Conservation (phyloP, 495 filamentous ascomycete genomes). For the Usnea hakonensis region DNA sequence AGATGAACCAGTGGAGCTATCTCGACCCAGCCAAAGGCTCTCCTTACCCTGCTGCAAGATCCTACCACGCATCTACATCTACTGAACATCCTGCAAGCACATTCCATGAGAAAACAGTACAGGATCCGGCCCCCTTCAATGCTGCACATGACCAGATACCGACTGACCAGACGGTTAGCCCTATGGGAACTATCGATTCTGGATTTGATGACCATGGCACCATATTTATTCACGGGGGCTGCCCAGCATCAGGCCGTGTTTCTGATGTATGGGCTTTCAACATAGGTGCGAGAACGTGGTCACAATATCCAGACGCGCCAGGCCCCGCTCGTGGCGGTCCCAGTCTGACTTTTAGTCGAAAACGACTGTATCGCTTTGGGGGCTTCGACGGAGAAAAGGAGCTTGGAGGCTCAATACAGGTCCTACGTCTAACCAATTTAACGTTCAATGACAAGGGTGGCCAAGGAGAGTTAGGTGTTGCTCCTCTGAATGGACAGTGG, state of each 20-base stretch:
- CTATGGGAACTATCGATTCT: conserved; percentile 13
- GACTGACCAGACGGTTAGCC: conserved; percentile 8
- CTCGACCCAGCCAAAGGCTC: conserved; percentile 18
- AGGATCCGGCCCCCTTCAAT: neutral
- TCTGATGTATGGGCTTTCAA: conserved; percentile 69
- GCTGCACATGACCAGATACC: neutral
- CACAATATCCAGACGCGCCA: conserved; percentile 51
- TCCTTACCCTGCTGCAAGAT: conserved; percentile 19
- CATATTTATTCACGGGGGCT: conserved; percentile 67
- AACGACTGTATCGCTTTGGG: conserved; percentile 61
- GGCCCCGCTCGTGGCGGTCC: conserved; percentile 55
- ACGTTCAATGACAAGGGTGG: conserved; percentile 25
- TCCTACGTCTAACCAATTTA: conserved; percentile 15
- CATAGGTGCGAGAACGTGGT: conserved; percentile 51
- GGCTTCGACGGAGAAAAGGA: conserved; percentile 61
- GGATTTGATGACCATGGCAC: conserved; percentile 40
- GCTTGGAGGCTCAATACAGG: conserved; percentile 57
- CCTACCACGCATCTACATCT: conserved; percentile 20
- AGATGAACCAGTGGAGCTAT: conserved; percentile 18
- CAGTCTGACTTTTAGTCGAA: conserved; percentile 48
- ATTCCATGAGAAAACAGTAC: neutral
- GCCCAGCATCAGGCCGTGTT: conserved; percentile 48
- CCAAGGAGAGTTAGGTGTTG: conserved; percentile 19
- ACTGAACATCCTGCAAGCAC: conserved; percentile 17
- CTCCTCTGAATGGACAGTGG: conserved; percentile 21